These are phyloP conservation scores for Eucalyptus fibrosa DNA, from an alignment of 345 rosid genomes.

Conservation along the genomic window DNA sequence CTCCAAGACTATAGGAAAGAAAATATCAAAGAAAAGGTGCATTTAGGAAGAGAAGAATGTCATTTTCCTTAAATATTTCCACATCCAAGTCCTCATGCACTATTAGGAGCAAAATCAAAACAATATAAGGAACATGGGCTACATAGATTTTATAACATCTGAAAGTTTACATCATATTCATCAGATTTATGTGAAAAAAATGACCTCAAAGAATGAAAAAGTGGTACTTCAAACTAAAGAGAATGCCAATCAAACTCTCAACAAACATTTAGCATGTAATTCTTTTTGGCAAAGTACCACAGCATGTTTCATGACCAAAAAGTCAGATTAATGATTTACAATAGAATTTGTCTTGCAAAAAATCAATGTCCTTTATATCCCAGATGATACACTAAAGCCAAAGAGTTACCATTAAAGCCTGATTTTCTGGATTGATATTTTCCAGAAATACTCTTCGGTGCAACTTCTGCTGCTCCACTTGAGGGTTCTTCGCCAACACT, in stretches of 20 bases:
- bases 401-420: conserved; percentile 60
- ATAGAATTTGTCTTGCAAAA: background rate
- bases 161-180: background rate
- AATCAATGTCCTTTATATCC: background rate
- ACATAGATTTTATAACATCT: background rate
- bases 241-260: background rate
- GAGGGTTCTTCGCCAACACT: conserved; percentile 89
- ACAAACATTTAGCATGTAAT: background rate
- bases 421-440: conserved; percentile 55
- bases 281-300: background rate
- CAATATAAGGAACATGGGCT: background rate
- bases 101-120: background rate
- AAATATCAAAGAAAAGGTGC: background rate
- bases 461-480: conserved; percentile 85
- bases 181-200: background rate
- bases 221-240: background rate
- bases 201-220: background rate
- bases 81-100: background rate
- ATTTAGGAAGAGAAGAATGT: background rate
- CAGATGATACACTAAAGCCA: background rate
- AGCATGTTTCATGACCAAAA: background rate
- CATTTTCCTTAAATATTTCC: background rate
- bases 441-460: conserved; percentile 91
- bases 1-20: background rate
- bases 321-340: background rate